These are phyloP conservation scores for Cicer arietinum DNA, from an alignment of 306 rosid genomes.

Conservation along the genomic window DNA sequence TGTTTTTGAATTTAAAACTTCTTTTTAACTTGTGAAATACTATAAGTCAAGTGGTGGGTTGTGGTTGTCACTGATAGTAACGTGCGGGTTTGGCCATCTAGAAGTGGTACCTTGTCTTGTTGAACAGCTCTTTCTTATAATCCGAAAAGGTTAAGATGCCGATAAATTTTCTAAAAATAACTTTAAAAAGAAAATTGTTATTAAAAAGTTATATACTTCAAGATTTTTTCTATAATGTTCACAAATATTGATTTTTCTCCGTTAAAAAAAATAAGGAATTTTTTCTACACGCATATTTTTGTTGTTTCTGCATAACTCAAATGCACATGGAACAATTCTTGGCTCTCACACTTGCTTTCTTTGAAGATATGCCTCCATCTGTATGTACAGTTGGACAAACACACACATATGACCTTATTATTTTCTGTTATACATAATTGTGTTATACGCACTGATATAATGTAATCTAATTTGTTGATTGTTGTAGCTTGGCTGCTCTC, in stretches of 20 bases:
- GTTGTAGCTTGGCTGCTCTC: constrained; percentile 91
- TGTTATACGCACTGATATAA: not conserved
- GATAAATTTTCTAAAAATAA: not conserved
- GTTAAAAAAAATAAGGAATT: no score
- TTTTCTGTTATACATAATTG: not conserved
- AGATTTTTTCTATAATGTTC: not conserved
- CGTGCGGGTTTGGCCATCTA: not conserved
- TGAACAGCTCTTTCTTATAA: not conserved
- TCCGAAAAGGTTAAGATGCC: no score
- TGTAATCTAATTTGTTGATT: constrained; percentile 28
- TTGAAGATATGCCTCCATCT: not conserved
- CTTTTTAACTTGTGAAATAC: not conserved
- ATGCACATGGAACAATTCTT: not conserved
- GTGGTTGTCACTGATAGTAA: not conserved
- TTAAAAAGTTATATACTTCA: not conserved
- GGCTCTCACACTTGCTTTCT: not conserved
- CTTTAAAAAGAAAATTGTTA: no score
- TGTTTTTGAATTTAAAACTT: not conserved
- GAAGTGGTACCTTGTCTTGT: constrained; percentile 2
- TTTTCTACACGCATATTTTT: not conserved
- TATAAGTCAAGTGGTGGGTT: not conserved
- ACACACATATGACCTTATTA: not conserved
- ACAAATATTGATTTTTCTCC: not conserved
- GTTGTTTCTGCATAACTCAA: not conserved
- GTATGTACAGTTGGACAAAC: not conserved